Evolutionary conservation across 2,329 filamentous ascomycete genomes (phyloP), one percentile per base, ranked within the genome.

Genomic region (Aspergillus phoenicis): DNA sequence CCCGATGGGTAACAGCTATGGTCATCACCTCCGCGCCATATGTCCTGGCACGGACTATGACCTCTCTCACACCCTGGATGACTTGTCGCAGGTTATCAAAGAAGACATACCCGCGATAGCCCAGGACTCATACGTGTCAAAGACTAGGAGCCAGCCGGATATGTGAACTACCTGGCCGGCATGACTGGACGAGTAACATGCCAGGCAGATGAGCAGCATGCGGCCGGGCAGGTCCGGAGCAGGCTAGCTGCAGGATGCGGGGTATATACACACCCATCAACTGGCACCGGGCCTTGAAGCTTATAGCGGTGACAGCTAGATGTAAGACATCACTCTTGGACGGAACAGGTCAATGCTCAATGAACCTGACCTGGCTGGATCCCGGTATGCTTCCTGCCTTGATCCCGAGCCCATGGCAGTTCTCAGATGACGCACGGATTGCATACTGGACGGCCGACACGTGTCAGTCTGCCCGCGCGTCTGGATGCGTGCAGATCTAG

Each of bases 381-480:
- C 26, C 39, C 26, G 26, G 30, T 47, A 26, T 7, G 39, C 36
- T 11, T 20, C 11, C 24, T 56, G 43, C 43, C 39, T 45, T 56
- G 53, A 15, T 56, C 22, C 20, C 22, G 26, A n/a, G 10, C 39
- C n/a, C 41, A 15, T 47, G 7, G 11, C 41, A 4, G n/a, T n/a
- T 8, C 39, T 56, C 41, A 56, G 41, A 56, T 56, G 53, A 56
- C 53, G 53, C 53, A 47, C n/a, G 17, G 26, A 56, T 47, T 56
- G 39, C 53, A 36, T 36, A 17, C 52, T 26, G 53, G 39, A 39
- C 20, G 26, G 53, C 39, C 30, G 53, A 56, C 53, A 56, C 53
- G 53, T 56, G 53, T 56, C 39, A 11, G n/a, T 17, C 39, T 28
- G 4, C 20, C 51, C 10, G 51, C 24, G 30, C 17, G 20, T 52